These are phyloP conservation scores for Seiridium unicorne DNA, from an alignment of 2,329 filamentous ascomycete genomes.

Conservation along the genomic window DNA sequence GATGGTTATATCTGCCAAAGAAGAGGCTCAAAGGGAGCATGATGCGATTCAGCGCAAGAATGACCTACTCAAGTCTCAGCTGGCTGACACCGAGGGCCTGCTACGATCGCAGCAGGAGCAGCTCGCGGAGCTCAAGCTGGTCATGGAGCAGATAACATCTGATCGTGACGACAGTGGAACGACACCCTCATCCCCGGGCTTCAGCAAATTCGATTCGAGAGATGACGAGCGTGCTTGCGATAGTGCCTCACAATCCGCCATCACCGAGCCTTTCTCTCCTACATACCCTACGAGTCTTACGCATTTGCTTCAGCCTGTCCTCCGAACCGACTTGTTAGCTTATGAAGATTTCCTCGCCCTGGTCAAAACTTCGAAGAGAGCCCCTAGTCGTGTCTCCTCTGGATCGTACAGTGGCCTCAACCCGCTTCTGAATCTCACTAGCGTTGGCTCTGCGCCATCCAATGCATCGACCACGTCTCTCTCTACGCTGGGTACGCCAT, in stretches of 20 bases:
- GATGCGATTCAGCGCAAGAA: conserved; percentile 81
- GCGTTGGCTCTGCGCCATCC: conserved; percentile 47
- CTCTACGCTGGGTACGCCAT: conserved; percentile 41
- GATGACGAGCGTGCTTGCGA: conserved; percentile 40
- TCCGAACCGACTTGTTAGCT: conserved; percentile 76
- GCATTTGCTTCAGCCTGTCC: conserved; percentile 78
- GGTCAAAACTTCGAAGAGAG: conserved; percentile 62
- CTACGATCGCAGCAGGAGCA: conserved; percentile 92
- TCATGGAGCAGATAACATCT: conserved; percentile 83
- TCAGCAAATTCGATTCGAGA: conserved; percentile 64
- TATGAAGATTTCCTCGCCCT: conserved; percentile 86
- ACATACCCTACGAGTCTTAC: conserved; percentile 71
- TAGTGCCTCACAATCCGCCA: conserved; percentile 31
- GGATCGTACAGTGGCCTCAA: conserved; percentile 67
- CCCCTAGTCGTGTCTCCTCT: conserved; percentile 66
- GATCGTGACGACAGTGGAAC: conserved; percentile 75
- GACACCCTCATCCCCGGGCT: conserved; percentile 77
- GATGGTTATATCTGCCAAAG: conserved; percentile 92
- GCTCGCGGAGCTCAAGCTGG: conserved; percentile 82
- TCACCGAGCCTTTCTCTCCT: conserved; percentile 46
- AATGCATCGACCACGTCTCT: conserved; percentile 62
- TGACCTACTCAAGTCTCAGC: conserved; percentile 80
- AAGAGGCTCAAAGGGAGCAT: conserved; percentile 82
- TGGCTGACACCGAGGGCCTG: conserved; percentile 82
- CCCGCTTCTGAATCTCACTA: conserved; percentile 49